Percentiles rank a stretch among this genome's conserved stretches.
phyloP scores from a whole-genome alignment of 345 rosid genomes.

The Gynandropsis gynandra region DNA sequence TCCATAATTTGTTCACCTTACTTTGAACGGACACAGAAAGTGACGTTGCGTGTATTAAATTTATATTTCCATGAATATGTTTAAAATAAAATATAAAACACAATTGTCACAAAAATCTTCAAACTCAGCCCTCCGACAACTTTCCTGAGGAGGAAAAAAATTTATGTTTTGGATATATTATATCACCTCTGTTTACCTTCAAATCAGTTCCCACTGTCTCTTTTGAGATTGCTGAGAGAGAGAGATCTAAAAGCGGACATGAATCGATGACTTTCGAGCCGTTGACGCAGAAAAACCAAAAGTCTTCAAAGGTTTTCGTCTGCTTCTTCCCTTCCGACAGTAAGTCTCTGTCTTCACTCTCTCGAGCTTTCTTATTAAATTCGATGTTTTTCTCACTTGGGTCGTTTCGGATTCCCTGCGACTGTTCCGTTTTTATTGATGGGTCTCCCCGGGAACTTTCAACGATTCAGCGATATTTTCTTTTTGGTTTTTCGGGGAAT shows the following conservation, averaged over 20 bases:
- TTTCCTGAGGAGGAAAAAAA: too few relatives aligned
- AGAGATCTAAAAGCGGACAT: not conserved
- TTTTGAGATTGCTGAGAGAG: conserved; percentile 30
- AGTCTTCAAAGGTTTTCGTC: conserved; percentile 15
- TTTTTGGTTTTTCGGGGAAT: conserved; percentile 9
- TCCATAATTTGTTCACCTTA: not conserved
- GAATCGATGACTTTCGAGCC: conserved; percentile 23
- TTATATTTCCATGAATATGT: too few relatives aligned
- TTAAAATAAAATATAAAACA: too few relatives aligned
- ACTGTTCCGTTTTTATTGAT: not conserved
- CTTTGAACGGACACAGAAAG: too few relatives aligned
- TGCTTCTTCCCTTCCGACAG: conserved; percentile 17
- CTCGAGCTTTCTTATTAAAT: not conserved
- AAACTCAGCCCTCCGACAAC: too few relatives aligned
- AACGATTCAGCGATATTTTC: not conserved
- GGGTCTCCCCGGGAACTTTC: too few relatives aligned
- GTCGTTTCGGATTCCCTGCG: not conserved
- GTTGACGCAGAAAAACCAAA: not conserved
- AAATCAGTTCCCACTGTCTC: conserved; percentile 26
- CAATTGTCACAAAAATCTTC: too few relatives aligned
- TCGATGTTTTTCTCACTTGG: not conserved
- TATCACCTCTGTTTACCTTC: conserved; percentile 11
- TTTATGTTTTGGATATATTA: not conserved
- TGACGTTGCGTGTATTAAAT: too few relatives aligned
- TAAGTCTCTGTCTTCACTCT: conserved; percentile 14